Evolutionary conservation across 2,329 filamentous ascomycete species (phyloP).

Genomic region (Ophiostoma himal-ulmi): DNA sequence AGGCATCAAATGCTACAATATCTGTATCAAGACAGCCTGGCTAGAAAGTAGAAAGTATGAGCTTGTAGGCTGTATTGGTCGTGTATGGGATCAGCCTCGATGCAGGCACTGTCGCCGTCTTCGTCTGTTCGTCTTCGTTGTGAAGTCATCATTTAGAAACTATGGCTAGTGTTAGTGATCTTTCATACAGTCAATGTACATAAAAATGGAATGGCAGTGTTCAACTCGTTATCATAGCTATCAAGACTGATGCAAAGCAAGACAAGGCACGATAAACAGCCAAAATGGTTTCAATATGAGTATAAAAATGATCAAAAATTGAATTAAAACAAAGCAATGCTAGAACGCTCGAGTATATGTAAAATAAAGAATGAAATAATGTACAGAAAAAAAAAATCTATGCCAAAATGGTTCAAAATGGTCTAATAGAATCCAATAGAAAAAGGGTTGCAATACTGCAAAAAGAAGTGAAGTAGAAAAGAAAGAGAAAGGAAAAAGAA

Average conservation of each 20-base stretch:
- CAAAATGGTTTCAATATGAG: neutral
- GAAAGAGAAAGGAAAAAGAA: neutral
- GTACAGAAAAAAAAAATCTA: neutral
- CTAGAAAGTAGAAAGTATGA: neutral
- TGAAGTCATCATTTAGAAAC: neutral
- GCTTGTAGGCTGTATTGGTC: neutral
- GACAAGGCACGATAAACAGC: neutral
- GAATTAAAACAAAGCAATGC: constrained; percentile 5
- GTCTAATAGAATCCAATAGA: neutral
- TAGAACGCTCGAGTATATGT: constrained; percentile 7
- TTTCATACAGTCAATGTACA: neutral
- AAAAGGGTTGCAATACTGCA: neutral
- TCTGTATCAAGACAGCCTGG: neutral
- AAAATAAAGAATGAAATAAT: neutral
- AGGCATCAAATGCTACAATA: neutral
- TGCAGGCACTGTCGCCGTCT: neutral
- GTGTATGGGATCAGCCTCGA: neutral
- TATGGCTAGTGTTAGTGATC: neutral
- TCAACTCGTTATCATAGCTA: neutral
- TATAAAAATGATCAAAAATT: too few species aligned
- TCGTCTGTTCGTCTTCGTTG: neutral
- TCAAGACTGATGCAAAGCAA: neutral
- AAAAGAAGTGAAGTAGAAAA: neutral
- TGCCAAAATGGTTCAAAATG: neutral
- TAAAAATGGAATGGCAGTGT: neutral